Evolutionary conservation across 495 filamentous ascomycete species (phyloP), one percentile per base, ranked within the genome.

Genomic region (Penicillium crystallinum): DNA sequence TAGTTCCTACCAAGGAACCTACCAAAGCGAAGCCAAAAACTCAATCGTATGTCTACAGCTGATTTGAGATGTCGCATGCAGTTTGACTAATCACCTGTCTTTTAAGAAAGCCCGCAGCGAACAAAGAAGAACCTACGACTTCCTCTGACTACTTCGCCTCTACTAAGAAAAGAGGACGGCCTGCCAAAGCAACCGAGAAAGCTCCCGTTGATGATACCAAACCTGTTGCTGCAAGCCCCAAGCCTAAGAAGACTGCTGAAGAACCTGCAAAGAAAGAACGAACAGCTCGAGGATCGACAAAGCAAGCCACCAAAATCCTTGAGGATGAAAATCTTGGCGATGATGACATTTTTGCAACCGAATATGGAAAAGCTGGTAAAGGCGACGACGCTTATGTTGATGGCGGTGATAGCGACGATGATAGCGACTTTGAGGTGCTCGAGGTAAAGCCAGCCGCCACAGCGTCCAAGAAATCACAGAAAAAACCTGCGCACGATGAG

Each of bases 281-380:
- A 38, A 56, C 29, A 17, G 19, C 54, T 31, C 67, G 66, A 4
- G 57, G 59, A 18, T 68, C 71, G 27, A 57, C 66, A 15, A 68
- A 70, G 34, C 63, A 64, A 43, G 50, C 57, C 49, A 53, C 47
- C 38, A 53, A 70, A 25, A 69, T 77, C 29, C 51, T 82, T 46
- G 79, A 85, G 8, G 74, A 77, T 31, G 85, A 85, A 44, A 81
- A 75, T n/a, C 80, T 87, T 46, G 86, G 77, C 5, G 82, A 76
- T 11, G 87, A 90, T 52, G 87, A 91, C 57, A 86, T 90, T 14
- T 87, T 85, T 61, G 81, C 81, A 1, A 79, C 81, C 0, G 84
- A 86, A 42, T 81, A 78, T 49, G 69, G 71, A 42, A 88, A 83
- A 53, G 64, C 56, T 34, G 66, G 78, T 33, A 85, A 81, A 61